phyloP scores from a whole-genome alignment of 139 green algal species.

The Trebouxia sp. region DNA sequence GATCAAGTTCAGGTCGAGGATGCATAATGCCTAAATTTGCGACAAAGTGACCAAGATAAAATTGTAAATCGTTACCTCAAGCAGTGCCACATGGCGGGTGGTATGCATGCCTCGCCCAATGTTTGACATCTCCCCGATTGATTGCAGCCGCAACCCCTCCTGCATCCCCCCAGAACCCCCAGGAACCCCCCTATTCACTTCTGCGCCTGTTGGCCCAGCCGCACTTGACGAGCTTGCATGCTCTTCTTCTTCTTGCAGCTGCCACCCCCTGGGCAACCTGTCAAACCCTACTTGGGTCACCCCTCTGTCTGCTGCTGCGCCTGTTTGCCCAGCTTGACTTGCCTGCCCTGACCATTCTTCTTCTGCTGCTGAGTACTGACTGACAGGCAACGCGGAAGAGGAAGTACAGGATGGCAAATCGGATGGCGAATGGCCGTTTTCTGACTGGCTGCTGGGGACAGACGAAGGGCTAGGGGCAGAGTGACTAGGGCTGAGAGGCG shows the following conservation, averaged over 20 bases:
- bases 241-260: slow-evolving; percentile 7
- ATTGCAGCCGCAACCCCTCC: slow-evolving; percentile 5
- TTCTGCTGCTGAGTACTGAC: slow-evolving; percentile 33
- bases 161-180: neutral
- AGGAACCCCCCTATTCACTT: neutral
- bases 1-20: too few relatives aligned
- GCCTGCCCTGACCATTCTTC: neutral
- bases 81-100: slow-evolving; percentile 82
- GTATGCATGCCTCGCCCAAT: slow-evolving; percentile 91
- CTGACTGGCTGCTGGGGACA: slow-evolving; percentile 25
- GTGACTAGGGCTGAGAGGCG: too few relatives aligned
- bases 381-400: too few relatives aligned
- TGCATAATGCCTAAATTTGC: too few relatives aligned
- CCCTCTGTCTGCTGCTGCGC: neutral
- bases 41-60: too few relatives aligned
- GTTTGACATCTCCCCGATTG: slow-evolving; percentile 72
- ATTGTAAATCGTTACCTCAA: too few relatives aligned
- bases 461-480: too few relatives aligned
- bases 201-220: neutral
- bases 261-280: neutral
- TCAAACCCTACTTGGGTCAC: too few relatives aligned
- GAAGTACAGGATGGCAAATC: too few relatives aligned
- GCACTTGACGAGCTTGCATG: neutral
- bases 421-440: too few relatives aligned
- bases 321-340: neutral